These are phyloP conservation scores for Cardamine resedifolia DNA, from an alignment of 345 rosid species.

Conservation along the genomic window DNA sequence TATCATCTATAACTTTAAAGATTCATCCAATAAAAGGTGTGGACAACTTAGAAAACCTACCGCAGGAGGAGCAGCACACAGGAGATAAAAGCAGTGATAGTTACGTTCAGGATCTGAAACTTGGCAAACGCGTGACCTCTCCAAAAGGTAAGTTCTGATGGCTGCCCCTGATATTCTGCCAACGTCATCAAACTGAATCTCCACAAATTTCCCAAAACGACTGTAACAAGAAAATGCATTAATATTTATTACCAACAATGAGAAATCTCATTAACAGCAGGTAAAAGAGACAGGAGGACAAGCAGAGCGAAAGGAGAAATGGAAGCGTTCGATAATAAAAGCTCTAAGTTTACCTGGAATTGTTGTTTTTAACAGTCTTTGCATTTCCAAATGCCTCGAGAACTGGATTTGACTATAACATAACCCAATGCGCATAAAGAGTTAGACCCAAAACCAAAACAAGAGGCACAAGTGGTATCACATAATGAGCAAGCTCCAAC, in stretches of 20 bases:
- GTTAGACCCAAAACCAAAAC: conserved; percentile 17
- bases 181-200: conserved; percentile 73
- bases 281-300: conserved; percentile 9
- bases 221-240: conserved; percentile 45
- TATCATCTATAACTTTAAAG: conserved; percentile 28
- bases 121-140: conserved; percentile 97
- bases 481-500: conserved; percentile 10
- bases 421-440: conserved; percentile 10
- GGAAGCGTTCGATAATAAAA: not conserved
- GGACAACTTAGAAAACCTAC: conserved; percentile 38
- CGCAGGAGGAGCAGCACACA: conserved; percentile 87
- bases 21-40: not conserved
- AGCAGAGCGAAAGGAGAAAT: conserved; percentile 22
- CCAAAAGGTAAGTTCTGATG: conserved; percentile 88
- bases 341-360: conserved; percentile 64
- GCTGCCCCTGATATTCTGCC: conserved; percentile 97
- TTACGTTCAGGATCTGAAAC: conserved; percentile 90
- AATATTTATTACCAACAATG: not conserved
- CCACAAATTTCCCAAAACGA: conserved; percentile 95
- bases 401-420: conserved; percentile 88
- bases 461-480: conserved; percentile 9
- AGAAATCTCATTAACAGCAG: not conserved
- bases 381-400: conserved; percentile 97
- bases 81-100: conserved; percentile 89
- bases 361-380: conserved; percentile 84